phyloP scores from a whole-genome alignment of 164 flowering plant genomes.

The Buxus sempervirens region DNA sequence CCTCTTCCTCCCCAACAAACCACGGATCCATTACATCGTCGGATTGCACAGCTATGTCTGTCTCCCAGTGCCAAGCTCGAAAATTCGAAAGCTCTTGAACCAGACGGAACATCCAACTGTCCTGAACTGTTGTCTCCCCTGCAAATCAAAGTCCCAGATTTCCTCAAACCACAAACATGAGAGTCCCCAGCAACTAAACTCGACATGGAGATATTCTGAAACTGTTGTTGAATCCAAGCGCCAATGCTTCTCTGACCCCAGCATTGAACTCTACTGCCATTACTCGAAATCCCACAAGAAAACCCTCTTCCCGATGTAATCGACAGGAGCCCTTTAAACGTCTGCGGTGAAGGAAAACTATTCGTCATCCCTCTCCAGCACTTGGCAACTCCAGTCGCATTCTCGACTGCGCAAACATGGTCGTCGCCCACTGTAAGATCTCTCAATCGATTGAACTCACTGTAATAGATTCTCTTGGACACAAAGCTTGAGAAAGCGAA shows the following conservation, averaged over 20 bases:
- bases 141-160: conserved; percentile 42
- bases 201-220: conserved; percentile 29
- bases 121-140: conserved; percentile 46
- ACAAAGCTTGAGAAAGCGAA: conserved; percentile 1
- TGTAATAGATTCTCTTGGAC: conserved; percentile 43
- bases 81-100: conserved; percentile 16
- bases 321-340: conserved; percentile 15
- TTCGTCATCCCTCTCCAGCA: conserved; percentile 61
- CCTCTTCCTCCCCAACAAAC: conserved; percentile 72
- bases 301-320: conserved; percentile 63
- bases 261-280: conserved; percentile 37
- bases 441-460: conserved; percentile 24
- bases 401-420: conserved; percentile 61
- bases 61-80: conserved; percentile 42
- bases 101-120: conserved; percentile 36
- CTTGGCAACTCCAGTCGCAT: conserved; percentile 19
- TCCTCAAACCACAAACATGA: conserved; percentile 59
- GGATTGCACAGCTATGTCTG: conserved; percentile 48
- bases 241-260: conserved; percentile 25
- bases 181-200: conserved; percentile 53
- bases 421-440: conserved; percentile 54
- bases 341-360: conserved; percentile 3
- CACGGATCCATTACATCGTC: conserved; percentile 37
- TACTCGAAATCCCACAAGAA: conserved; percentile 55
- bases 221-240: conserved; percentile 14